These are phyloP conservation scores for Hirsutella thompsonii DNA, from an alignment of 2,329 filamentous ascomycete species.

Conservation along the genomic window DNA sequence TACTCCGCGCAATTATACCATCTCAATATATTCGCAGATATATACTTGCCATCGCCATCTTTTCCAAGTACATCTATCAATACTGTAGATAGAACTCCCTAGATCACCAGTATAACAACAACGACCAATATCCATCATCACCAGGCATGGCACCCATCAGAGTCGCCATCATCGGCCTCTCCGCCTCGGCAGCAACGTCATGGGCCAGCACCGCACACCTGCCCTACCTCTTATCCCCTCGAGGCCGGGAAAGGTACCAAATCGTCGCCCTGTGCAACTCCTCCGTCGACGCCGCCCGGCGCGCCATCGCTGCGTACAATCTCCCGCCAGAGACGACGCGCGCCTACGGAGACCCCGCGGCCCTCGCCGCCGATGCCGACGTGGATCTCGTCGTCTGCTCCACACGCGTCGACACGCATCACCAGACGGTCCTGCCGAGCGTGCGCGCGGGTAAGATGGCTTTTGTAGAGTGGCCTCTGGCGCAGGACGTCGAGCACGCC, in stretches of 20 bases:
- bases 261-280: constrained; percentile 42
- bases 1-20: no score
- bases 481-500: constrained; percentile 25
- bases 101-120: no score
- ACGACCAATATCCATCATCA: no score
- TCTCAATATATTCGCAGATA: no score
- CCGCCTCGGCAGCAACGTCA: constrained; percentile 31
- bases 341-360: constrained; percentile 35
- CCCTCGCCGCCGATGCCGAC: constrained; percentile 32
- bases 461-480: constrained; percentile 47
- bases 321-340: constrained; percentile 26
- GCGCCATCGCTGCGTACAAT: constrained; percentile 27
- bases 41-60: no score
- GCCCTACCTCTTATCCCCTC: constrained; percentile 40
- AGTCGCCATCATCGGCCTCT: constrained; percentile 45
- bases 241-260: constrained; percentile 26
- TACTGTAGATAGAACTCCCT: no score
- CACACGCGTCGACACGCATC: constrained; percentile 41
- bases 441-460: constrained; percentile 37
- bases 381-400: constrained; percentile 42
- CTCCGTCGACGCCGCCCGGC: constrained; percentile 26
- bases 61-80: no score
- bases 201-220: constrained; percentile 46
- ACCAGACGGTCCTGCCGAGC: constrained; percentile 28
- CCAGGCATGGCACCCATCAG: constrained; percentile 37